Evolutionary conservation across 2,329 filamentous ascomycete species (phyloP).

Genomic region (Cytospora schulzeri): DNA sequence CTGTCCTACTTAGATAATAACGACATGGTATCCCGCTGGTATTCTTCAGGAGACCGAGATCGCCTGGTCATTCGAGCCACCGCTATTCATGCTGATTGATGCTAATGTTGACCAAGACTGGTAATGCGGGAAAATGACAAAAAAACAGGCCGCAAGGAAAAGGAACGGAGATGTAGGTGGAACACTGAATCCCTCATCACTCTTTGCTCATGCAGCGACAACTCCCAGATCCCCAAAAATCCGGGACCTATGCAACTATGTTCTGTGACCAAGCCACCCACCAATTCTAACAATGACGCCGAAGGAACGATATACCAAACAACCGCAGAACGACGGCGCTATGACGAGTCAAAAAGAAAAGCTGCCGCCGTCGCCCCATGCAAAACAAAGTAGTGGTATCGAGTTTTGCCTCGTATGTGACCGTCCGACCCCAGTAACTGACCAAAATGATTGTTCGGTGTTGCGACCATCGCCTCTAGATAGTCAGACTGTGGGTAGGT

Average conservation of each 20-base stretch:
- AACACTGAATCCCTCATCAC: conserved; percentile 18
- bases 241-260: conserved; percentile 23
- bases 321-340: conserved; percentile 1
- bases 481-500: not conserved
- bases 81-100: conserved; percentile 24
- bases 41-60: not conserved
- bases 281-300: conserved; percentile 25
- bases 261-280: conserved; percentile 23
- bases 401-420: not conserved
- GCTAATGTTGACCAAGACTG: conserved; percentile 22
- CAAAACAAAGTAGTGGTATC: conserved; percentile 5
- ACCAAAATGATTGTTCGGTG: not conserved
- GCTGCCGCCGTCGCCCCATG: conserved; percentile 5
- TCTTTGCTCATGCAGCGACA: conserved; percentile 22
- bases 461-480: not conserved
- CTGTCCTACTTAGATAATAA: conserved; percentile 12
- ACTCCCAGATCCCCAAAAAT: conserved; percentile 8
- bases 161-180: conserved; percentile 21
- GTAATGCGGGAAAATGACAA: conserved; percentile 15
- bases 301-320: conserved; percentile 16
- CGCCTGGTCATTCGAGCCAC: conserved; percentile 11
- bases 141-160: conserved; percentile 8
- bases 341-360: not conserved
- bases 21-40: conserved; percentile 1
- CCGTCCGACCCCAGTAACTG: not conserved